phyloP scores from a whole-genome alignment of 495 filamentous ascomycete genomes.

The Neurospora discreta region DNA sequence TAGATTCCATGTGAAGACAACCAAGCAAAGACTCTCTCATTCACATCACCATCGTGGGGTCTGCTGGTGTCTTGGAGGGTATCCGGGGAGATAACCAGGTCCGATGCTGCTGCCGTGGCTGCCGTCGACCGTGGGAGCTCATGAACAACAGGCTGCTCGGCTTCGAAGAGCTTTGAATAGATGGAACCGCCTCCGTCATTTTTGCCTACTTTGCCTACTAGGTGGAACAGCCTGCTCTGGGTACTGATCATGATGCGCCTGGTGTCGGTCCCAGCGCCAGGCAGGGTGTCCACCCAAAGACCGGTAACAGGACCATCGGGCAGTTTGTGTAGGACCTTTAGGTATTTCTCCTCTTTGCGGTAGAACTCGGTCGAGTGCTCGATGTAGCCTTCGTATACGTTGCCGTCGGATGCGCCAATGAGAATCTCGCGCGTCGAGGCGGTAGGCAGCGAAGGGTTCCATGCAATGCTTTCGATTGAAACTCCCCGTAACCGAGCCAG shows the following conservation, averaged over 20 bases:
- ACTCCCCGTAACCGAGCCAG: slow-evolving; percentile 78
- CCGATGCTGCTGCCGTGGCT: slow-evolving; percentile 47
- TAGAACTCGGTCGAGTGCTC: slow-evolving; percentile 91
- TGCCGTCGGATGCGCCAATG: slow-evolving; percentile 81
- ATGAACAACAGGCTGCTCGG: slow-evolving; percentile 62
- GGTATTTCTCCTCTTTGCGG: slow-evolving; percentile 83
- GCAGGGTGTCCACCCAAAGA: slow-evolving; percentile 64
- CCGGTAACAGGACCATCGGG: slow-evolving; percentile 72
- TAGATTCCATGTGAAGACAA: slow-evolving; percentile 78
- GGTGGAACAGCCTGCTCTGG: slow-evolving; percentile 60
- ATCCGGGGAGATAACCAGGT: slow-evolving; percentile 67
- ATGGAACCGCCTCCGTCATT: slow-evolving; percentile 76
- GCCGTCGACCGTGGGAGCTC: slow-evolving; percentile 48
- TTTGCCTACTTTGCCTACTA: slow-evolving; percentile 62
- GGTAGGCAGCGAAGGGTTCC: slow-evolving; percentile 95
- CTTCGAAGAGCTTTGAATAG: slow-evolving; percentile 79
- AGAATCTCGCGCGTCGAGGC: slow-evolving; percentile 94
- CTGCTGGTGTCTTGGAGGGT: slow-evolving; percentile 38
- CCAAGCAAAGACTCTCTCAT: slow-evolving; percentile 80
- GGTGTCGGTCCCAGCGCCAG: slow-evolving; percentile 48
- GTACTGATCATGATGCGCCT: slow-evolving; percentile 71
- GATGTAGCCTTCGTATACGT: slow-evolving; percentile 90
- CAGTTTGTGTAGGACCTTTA: slow-evolving; percentile 67
- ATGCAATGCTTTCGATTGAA: slow-evolving; percentile 77
- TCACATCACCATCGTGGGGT: slow-evolving; percentile 24